phyloP scores from a whole-genome alignment of 73 alveolate species.

The Tetrahymena malaccensis region DNA sequence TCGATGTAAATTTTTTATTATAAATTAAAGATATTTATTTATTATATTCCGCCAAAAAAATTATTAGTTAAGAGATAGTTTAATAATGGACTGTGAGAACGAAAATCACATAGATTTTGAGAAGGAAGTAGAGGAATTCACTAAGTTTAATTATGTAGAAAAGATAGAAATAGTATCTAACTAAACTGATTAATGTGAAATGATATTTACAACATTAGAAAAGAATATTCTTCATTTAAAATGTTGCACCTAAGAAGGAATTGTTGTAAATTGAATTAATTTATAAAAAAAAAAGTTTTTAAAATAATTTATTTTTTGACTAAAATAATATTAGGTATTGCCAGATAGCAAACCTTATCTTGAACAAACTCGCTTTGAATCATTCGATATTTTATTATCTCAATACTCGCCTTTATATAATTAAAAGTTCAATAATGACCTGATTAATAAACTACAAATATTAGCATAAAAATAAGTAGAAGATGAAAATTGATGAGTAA shows the following conservation, averaged over 20 bases:
- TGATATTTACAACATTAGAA: neutral
- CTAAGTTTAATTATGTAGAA: neutral
- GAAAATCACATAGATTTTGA: neutral
- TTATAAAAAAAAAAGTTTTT: neutral
- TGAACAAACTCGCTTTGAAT: neutral
- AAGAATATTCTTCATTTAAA: neutral
- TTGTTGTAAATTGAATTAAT: neutral
- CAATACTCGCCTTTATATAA: neutral
- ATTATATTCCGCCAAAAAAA: neutral
- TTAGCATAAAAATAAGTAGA: neutral
- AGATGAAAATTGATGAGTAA: neutral
- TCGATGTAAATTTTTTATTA: neutral
- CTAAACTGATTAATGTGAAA: neutral
- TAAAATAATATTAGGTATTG: neutral
- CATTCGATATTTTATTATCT: neutral
- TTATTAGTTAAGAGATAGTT: neutral
- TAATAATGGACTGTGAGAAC: neutral
- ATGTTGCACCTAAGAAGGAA: neutral
- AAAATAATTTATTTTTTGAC: too few relatives aligned
- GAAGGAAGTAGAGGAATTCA: neutral
- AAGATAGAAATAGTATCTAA: neutral
- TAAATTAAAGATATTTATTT: neutral
- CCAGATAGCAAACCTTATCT: neutral
- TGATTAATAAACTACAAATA: neutral
- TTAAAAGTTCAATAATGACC: neutral